These are phyloP conservation scores for Trichoderma asperelloides DNA, from an alignment of 495 filamentous ascomycete species.

Conservation along the genomic window DNA sequence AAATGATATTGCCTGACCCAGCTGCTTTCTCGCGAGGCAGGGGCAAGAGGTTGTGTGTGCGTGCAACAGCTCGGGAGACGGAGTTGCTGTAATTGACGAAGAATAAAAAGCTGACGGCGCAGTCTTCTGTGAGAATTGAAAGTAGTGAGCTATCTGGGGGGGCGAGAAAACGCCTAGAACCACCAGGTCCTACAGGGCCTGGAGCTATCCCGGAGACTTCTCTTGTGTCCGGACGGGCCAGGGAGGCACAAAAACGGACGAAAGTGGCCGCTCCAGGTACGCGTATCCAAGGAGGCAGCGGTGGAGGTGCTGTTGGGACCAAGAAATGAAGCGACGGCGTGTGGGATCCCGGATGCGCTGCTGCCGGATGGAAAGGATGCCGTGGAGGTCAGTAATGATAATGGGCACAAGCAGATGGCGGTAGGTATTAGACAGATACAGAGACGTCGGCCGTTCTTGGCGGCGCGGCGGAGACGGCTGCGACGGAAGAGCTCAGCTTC, in stretches of 20 bases:
- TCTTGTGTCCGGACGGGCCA: not conserved
- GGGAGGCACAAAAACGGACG: not conserved
- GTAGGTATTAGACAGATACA: not conserved
- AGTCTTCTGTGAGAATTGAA: not conserved
- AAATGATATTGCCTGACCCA: not conserved
- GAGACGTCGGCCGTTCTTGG: not conserved
- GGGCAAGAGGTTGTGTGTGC: not conserved
- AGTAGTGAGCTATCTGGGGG: not conserved
- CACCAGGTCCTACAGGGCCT: not conserved
- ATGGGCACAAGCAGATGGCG: not conserved
- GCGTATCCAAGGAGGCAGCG: not conserved
- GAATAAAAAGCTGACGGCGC: not conserved
- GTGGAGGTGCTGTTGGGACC: conserved; percentile 1
- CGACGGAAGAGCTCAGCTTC: not conserved
- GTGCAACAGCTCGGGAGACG: not conserved
- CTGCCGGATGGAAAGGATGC: not conserved
- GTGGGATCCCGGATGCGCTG: not conserved
- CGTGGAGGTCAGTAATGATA: not conserved
- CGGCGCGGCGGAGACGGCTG: conserved; percentile 8
- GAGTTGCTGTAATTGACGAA: conserved; percentile 1
- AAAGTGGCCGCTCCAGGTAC: not conserved
- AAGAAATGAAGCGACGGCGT: not conserved
- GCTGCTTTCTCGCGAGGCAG: not conserved
- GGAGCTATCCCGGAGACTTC: not conserved
- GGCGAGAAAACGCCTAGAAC: not conserved